Evolutionary conservation across 257 asterid species (phyloP), one percentile per base, ranked within the genome.

Genomic region (Nicotiana paniculata): DNA sequence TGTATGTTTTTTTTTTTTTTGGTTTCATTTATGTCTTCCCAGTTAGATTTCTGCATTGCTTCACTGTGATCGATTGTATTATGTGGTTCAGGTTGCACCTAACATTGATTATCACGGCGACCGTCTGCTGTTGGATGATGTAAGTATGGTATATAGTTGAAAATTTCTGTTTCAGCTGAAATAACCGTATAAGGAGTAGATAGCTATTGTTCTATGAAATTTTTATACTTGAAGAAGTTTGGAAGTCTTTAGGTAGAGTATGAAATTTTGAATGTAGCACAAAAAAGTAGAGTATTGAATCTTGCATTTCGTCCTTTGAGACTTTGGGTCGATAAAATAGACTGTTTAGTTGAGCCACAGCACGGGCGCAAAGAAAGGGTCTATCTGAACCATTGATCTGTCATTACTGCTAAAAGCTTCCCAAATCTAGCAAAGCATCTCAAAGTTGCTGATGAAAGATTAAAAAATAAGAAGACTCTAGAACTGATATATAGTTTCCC

Each of bases 121-220:
- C 98, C 6, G 96, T 96, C 58, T 96, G 99, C 91, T 94, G 99
- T 86, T 96, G 99, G 99, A 88, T 96, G 97, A 96, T 96, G 99
- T 96, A 90, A 96, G 99, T 90, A 37, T 77, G 61, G 10, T 57
- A 67, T 33, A 39, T 82, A 16, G 77, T 74, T 32, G 58, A 35
- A 26, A 6, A 79, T 82, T 84, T 70, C 81, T 76, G 76, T 70
- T 81, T 86, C 30, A 77, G 59, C 62, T 48, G 48, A 2, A 30
- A 30, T 1, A 30, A 30, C 33, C 33, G 33, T 30, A 30, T 30
- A 30, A 30, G 33, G 33, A 30, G 33, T 30, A 30, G 33, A 30
- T 30, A 35, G 43, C 67, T 17, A 78, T 58, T n/a, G 21, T 35
- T 10, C 12, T 26, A 43, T 9, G 82, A 59, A 62, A 8, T 66